Base-by-base conservation (phyloP, 2,329 filamentous ascomycete species). In the Sporothrix phasma region DNA sequence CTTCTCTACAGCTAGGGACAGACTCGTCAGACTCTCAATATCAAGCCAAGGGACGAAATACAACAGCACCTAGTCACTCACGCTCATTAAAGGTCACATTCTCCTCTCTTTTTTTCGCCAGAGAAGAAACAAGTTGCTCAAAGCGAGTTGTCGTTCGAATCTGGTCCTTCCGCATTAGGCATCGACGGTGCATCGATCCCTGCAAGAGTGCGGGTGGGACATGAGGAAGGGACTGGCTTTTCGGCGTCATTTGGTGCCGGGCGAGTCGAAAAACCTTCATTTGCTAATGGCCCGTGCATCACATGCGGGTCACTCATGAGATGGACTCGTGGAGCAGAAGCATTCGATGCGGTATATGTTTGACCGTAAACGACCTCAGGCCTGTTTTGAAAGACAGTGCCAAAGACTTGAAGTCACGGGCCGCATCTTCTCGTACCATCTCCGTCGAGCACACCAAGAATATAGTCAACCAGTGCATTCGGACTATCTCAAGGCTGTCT, bases 291-390 rank as follows among this genome's bases (percentile, higher is more conserved):
- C 24, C 86, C 84, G 69, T 96, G 92, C 73, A 92, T 93, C 84
- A 92, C 91, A 39, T 96, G 92, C 74, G 89, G 88, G 70, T 88
- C 88, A 63, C 84, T 86, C 64, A 87, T 95, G 68, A 83, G 88
- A 64, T 96, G 91, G 87, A 90, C 90, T 1, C 84, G 81, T 67
- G 84, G 87, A 62, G 76, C 92, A 66, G 83, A 83, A 41, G 83
- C 88, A 43, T 96, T 94, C 84, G 90, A 69, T 96, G 92, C 74
- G 88, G 89, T 47, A 88, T 90, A 63, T 96, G 92, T 74, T 78
- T 89, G 70, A 94, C 89, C 19, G 86, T 96, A 72, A 96, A 95
- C 72, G 91, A 96, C 72, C 74, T 96, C 61, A 79, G 82, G 66
- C 80, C 81, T 1, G 62, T 67, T 31, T 72, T 1, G 5, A 39